Evolutionary conservation across 768 basidiomycete species (phyloP), one percentile per base, ranked within the genome.

Genomic region (Crepidotus variabilis): DNA sequence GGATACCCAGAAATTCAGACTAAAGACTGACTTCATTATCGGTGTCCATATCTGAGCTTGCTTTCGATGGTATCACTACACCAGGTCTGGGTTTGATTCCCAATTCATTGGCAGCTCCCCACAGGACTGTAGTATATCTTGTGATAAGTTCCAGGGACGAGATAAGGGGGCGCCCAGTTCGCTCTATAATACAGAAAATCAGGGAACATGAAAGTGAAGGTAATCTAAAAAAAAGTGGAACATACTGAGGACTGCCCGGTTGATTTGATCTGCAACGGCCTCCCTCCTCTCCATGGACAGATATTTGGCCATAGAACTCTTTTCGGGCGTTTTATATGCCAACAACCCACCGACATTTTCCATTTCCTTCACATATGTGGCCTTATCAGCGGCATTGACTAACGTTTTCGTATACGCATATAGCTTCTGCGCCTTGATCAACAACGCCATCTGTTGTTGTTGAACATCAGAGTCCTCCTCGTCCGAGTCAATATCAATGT

Each of bases 211-310:
- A 24, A 28, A 51, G 21, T 5, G 46, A 24, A 28, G 50, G 21
- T 5, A 43, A 24, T 9, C 48, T 39, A 50, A 47, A 22, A 45
- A 35, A 50, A 34, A 6, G 13, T 18, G 36, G 51, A 21, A 78
- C 91, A 67, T 63, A 94, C 94, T 75, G 11, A 97, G 71, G 48
- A 97, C 89, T 14, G 94, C 94, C 46, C 83, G 78, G 61, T 95
- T 90, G 43, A 98, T 86, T 71, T 94, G 90, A 56, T 92, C 89
- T 5, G 94, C 94, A 20, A 97, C 81, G 5, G 82, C 83, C 60
- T 90, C 87, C 57, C 94, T 81, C 64, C 94, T 76, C 52, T 83
- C 83, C 68, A 88, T 86, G 35, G 81, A 79, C 58, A 97, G 70
- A 70, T 95, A 98, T 54, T 79, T 84, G 14, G 81, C 75, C 63